Evolutionary conservation across 2,329 filamentous ascomycete genomes (phyloP), one percentile per base, ranked within the genome.

Genomic region (Blastomyces emzantsi): DNA sequence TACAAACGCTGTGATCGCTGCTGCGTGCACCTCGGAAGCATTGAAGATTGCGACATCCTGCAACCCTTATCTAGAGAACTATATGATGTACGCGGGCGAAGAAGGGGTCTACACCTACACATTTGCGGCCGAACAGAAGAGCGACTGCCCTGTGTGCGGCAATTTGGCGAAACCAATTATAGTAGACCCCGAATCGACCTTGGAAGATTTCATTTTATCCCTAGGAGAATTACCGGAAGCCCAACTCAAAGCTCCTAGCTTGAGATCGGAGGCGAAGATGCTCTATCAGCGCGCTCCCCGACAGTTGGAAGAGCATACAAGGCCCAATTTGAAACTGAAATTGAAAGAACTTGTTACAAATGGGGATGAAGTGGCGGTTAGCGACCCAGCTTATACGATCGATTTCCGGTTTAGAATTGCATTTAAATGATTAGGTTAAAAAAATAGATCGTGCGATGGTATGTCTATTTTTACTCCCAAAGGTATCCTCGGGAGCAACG

Each of bases 31-130:
- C 77, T 97, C 96, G 68, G 94, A 99, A 77, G 93, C 92, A 1
- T 87, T 97, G 78, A 99, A 99, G 78, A 90, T 99, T 66, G 90
- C 89, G 52, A 96, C 90, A 17, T 86, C 83, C 59, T 85, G 88
- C 47, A 94, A 93, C 41, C 91, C 93, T 0, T 88, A 87, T 67
- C 81, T 99, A 19, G 88, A 88, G 63, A 96, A 96, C 75, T 99
- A 99, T 79, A 97, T 97, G 92, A 96, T 97, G 90, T 99, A 99
- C 76, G 96, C 91, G 15, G 94, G 95, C 57, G 92, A 97, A 72
- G 93, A 96, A 72, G 85, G 89, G 68, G 89, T 99, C 68, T 99
- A 99, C 79, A 99, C 94, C 0, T 97, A 96, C 76, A 99, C 94
- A 0, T 99, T 97, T 75, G 88, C 92, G 71, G 92, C 96, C 71